These are phyloP conservation scores for Boechera stricta DNA, from an alignment of 345 rosid species.

Conservation along the genomic window DNA sequence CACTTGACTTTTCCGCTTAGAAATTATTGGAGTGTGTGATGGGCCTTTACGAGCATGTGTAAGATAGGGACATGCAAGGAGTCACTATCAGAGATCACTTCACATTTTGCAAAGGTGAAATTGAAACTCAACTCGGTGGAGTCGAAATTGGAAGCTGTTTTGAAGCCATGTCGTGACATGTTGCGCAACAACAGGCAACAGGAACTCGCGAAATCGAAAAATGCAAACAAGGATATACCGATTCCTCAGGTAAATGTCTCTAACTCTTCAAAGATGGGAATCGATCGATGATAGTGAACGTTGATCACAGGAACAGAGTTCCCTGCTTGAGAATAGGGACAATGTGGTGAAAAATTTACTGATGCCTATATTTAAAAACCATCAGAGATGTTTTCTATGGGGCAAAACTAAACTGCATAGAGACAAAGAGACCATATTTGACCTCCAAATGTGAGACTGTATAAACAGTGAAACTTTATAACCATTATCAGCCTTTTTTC, in stretches of 20 bases:
- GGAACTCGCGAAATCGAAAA: background rate
- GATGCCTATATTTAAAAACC: too few species aligned
- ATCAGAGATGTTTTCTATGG: too few species aligned
- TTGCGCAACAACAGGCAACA: background rate
- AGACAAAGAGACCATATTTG: background rate
- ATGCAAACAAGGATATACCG: too few species aligned
- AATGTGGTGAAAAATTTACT: too few species aligned
- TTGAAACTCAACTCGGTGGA: background rate
- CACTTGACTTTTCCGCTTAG: background rate
- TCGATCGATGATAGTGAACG: too few species aligned
- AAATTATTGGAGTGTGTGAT: background rate
- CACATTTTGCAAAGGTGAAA: background rate
- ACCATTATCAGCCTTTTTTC: slow-evolving; percentile 11
- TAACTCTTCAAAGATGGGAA: too few species aligned
- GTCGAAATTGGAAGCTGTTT: background rate
- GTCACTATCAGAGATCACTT: background rate
- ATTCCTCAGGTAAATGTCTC: too few species aligned
- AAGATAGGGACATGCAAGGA: background rate
- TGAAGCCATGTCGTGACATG: background rate
- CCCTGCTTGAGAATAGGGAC: too few species aligned
- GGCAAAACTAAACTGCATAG: too few species aligned
- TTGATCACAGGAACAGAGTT: too few species aligned
- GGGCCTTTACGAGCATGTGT: background rate
- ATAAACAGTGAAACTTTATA: too few species aligned
- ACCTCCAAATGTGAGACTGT: too few species aligned